Base-by-base conservation (phyloP, 1,139 yeast genomes). In the Candida sp. region DNA sequence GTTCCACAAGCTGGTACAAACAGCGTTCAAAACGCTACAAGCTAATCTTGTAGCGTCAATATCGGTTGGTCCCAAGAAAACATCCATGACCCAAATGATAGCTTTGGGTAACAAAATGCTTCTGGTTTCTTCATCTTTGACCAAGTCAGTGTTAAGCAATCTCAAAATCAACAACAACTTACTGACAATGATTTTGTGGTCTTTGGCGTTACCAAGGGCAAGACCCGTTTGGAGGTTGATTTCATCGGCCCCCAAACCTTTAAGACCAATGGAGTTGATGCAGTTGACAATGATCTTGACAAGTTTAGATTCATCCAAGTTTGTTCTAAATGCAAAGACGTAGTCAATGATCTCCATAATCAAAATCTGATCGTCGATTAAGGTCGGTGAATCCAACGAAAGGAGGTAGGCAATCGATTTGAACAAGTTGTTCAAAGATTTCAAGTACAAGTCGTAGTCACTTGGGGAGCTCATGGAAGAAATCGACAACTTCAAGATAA, bases 51-150 rank as follows among this genome's bases (percentile, higher is more conserved):
- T 67, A 25, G 86, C 84, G 44, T 83, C 86, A 34, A 82, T 60
- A 60, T 85, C 90, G 22, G 75, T 69, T 3, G 79, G 77, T 7
- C 83, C 81, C 49, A 74, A 64, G 42, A 84, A 78, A 3, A 86
- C 83, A 52, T 84, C 83, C 71, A 86, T 71, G 1, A 88, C 73
- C 91, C 94, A 85, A 47, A 76, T 76, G 27, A 88, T 78, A 25
- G 88, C 69, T 49, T 77, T 73, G 5, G 79, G 70, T 32, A 85
- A 69, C 60, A 88, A 73, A 11, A 65, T 62, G 8, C 77, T 72
- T 42, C 86, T 70, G 9, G 78, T 65, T 22, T 67, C 68, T 6
- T 66, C 54, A 34, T 62, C 58, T 12, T 72, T 68, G 46, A 77
- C 73, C 46, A 84, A 64, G 61, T 77, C 67, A 3, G 85, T 73